phyloP scores from a whole-genome alignment of 1,284 basidiomycete genomes.

The Moniliophthora roreri region DNA sequence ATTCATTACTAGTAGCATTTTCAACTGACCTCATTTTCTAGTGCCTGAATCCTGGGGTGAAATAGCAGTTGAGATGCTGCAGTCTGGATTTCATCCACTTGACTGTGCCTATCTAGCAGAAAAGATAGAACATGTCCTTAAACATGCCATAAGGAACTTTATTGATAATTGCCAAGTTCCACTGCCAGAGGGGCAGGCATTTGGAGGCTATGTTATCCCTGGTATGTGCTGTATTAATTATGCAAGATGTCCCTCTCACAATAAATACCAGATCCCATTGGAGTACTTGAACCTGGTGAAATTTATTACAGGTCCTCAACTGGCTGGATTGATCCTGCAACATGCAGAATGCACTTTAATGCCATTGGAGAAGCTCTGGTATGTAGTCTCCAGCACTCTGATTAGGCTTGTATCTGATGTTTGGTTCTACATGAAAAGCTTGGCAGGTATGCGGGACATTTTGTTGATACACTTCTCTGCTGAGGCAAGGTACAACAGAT shows the following conservation, averaged over 20 bases:
- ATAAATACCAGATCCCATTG: conserved; percentile 46
- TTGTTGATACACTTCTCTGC: conserved; percentile 57
- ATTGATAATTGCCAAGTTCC: conserved; percentile 58
- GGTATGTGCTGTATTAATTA: conserved; percentile 37
- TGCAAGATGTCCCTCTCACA: not conserved
- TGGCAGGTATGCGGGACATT: conserved; percentile 24
- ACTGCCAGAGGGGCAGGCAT: conserved; percentile 45
- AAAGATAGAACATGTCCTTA: conserved; percentile 47
- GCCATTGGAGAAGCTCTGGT: conserved; percentile 56
- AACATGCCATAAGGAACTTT: conserved; percentile 39
- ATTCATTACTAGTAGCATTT: not conserved
- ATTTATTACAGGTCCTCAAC: conserved; percentile 52
- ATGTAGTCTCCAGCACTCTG: conserved; percentile 19
- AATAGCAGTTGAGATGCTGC: conserved; percentile 49
- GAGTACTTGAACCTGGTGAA: conserved; percentile 50
- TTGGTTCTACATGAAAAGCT: conserved; percentile 19
- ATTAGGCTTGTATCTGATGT: not conserved
- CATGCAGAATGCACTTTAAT: conserved; percentile 37
- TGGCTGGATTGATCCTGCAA: conserved; percentile 38
- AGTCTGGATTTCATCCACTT: conserved; percentile 60
- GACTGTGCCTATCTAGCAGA: conserved; percentile 35
- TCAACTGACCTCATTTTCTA: conserved; percentile 16
- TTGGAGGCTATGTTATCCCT: conserved; percentile 61
- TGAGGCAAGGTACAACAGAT: conserved; percentile 33
- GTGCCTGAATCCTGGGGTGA: conserved; percentile 46